A percentile compares a stretch with the other conserved stretches of the same genome.
Conservation (phyloP, 2,329 filamentous ascomycete genomes). For the Colletotrichum sp. region DNA sequence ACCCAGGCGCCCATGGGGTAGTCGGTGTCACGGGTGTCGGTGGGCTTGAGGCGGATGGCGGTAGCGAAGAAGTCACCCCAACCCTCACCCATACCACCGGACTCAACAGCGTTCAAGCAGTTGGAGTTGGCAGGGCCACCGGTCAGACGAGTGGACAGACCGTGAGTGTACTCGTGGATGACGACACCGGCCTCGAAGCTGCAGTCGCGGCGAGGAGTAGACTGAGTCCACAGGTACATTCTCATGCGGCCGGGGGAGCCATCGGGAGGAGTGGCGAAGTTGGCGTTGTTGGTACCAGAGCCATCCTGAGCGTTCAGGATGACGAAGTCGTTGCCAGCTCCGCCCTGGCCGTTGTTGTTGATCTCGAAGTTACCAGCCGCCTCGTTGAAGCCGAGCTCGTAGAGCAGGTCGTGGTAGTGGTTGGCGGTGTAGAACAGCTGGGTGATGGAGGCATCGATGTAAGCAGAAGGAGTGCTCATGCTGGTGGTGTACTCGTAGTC, state of each 20-base stretch:
- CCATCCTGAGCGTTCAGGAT: constrained; percentile 58
- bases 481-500: constrained; percentile 39
- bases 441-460: constrained; percentile 54
- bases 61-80: constrained; percentile 63
- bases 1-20: constrained; percentile 59
- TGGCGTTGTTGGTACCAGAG: constrained; percentile 54
- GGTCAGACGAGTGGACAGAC: constrained; percentile 62
- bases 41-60: constrained; percentile 50
- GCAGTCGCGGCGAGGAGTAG: constrained; percentile 55
- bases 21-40: constrained; percentile 49
- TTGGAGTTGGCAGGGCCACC: constrained; percentile 59
- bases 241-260: constrained; percentile 53
- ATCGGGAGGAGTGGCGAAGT: constrained; percentile 54
- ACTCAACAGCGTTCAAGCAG: constrained; percentile 52
- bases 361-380: constrained; percentile 59
- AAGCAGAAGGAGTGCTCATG: constrained; percentile 36
- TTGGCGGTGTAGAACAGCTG: constrained; percentile 64
- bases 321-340: constrained; percentile 50
- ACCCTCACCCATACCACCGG: constrained; percentile 63
- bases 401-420: constrained; percentile 59
- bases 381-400: constrained; percentile 59
- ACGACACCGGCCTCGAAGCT: constrained; percentile 66
- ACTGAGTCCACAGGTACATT: constrained; percentile 60
- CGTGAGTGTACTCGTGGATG: constrained; percentile 65
- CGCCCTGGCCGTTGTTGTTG: constrained; percentile 55